Base-by-base conservation (phyloP, 306 rosid genomes). In the Mucuna pruriens region DNA sequence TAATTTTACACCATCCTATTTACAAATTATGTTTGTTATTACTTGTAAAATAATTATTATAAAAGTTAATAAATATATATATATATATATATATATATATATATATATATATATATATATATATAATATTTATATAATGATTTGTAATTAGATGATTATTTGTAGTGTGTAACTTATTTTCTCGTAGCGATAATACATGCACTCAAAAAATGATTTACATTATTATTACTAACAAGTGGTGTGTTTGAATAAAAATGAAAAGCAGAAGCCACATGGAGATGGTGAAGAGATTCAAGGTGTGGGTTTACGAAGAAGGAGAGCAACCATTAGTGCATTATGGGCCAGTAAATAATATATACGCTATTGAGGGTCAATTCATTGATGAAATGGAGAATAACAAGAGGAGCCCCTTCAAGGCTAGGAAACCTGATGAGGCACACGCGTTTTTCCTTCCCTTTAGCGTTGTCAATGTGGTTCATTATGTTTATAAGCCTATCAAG, bases 301-400 rank as follows among this genome's bases (percentile, higher is more conserved):
- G 90, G 89, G 82, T 81, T 0, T 90, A 90, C 79, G n/a, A 77
- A 19, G 90, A 90, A 83, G 94, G 94, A 60, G 94, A 90, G 49
- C 31, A 38, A 36, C 94, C 94, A 1, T 3, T 84, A 17, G 75
- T 85, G 49, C 94, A 90, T 26, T 38, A 45, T 60, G 94, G 91
- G 15, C 94, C 94, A 13, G 69, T 83, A 65, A 86, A 82, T 4
- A 63, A 86, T 74, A 88, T 85, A 45, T 90, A 90, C 78, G 82
- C 89, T 4, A 90, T 88, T 29, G 94, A 88, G 71, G 94, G 94
- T 10, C 90, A 86, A 17, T 86, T 88, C 80, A 88, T 90, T 3
- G 90, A 90, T 17, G 94, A 90, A 76, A 26, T 88, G 42, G 94
- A 88, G 19, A 84, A 81, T 38, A 82, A 82, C 22, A 74, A 57